phyloP scores from a whole-genome alignment of 768 basidiomycete species.

The Podaxis mareebaensis region DNA sequence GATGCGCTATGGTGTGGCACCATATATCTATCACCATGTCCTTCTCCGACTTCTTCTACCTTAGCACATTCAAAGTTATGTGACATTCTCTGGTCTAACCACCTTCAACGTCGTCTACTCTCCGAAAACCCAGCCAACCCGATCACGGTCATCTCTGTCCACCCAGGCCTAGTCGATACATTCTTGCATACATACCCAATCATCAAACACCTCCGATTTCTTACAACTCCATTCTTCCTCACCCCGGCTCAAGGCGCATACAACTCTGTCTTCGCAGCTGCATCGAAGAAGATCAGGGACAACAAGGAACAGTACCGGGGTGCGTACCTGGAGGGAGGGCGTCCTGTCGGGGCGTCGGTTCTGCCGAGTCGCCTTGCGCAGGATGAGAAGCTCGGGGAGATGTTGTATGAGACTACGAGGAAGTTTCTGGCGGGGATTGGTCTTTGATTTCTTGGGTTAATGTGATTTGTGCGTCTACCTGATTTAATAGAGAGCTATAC shows the following conservation, averaged over 20 bases:
- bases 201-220: slow-evolving; percentile 18
- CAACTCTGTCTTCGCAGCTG: slow-evolving; percentile 30
- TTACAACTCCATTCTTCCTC: slow-evolving; percentile 23
- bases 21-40: neutral
- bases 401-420: slow-evolving; percentile 16
- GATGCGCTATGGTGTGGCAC: neutral
- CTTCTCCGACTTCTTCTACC: neutral
- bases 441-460: neutral
- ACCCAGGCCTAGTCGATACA: slow-evolving; percentile 33
- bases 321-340: slow-evolving; percentile 24
- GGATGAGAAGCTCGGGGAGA: slow-evolving; percentile 17
- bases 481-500: neutral
- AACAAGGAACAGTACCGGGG: slow-evolving; percentile 26
- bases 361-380: slow-evolving; percentile 15
- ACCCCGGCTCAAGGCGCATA: slow-evolving; percentile 26
- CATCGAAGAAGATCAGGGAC: slow-evolving; percentile 23
- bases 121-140: neutral
- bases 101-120: neutral
- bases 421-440: slow-evolving; percentile 11
- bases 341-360: slow-evolving; percentile 22
- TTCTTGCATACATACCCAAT: slow-evolving; percentile 24
- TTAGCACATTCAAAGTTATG: neutral
- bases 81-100: neutral
- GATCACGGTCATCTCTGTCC: slow-evolving; percentile 23
- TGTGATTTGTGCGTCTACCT: neutral